phyloP scores from a whole-genome alignment of 257 asterid genomes.

The Forsythia suspensa region DNA sequence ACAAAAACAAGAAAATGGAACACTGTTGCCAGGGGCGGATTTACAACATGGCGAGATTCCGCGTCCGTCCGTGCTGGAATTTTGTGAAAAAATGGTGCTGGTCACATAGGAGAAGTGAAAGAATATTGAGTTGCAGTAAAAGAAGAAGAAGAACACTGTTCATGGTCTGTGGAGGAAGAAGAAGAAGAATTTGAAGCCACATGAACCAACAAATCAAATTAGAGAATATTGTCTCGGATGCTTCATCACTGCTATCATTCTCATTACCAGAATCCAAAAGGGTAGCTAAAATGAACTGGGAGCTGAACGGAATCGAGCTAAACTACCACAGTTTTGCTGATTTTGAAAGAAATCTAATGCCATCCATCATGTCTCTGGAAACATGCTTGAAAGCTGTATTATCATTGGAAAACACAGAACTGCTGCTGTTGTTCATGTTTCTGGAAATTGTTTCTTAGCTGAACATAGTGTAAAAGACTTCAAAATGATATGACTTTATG shows the following conservation, averaged over 20 bases:
- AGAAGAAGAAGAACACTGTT: no score
- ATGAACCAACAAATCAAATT: no score
- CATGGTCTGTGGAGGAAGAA: no score
- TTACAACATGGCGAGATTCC: no score
- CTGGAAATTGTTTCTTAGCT: slow-evolving; percentile 56
- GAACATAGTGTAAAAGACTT: slow-evolving; percentile 29
- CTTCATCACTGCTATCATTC: slow-evolving; percentile 53
- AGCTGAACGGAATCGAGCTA: slow-evolving; percentile 72
- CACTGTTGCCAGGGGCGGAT: no score
- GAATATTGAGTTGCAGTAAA: no score
- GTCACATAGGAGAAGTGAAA: no score
- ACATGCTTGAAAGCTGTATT: background rate
- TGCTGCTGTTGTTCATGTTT: slow-evolving; percentile 30
- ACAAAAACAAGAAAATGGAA: no score
- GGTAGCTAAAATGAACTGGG: slow-evolving; percentile 68
- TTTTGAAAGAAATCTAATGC: slow-evolving; percentile 35
- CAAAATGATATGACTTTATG: background rate
- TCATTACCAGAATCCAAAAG: slow-evolving; percentile 40
- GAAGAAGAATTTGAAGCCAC: no score
- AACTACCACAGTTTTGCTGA: slow-evolving; percentile 38
- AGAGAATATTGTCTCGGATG: slow-evolving; percentile 61
- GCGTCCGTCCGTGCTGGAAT: no score
- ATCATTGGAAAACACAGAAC: slow-evolving; percentile 24
- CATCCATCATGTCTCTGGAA: no score
- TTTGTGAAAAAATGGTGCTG: no score